These are phyloP conservation scores for Solanum aculeatissimum DNA, from an alignment of 305 asterid species.

Conservation along the genomic window DNA sequence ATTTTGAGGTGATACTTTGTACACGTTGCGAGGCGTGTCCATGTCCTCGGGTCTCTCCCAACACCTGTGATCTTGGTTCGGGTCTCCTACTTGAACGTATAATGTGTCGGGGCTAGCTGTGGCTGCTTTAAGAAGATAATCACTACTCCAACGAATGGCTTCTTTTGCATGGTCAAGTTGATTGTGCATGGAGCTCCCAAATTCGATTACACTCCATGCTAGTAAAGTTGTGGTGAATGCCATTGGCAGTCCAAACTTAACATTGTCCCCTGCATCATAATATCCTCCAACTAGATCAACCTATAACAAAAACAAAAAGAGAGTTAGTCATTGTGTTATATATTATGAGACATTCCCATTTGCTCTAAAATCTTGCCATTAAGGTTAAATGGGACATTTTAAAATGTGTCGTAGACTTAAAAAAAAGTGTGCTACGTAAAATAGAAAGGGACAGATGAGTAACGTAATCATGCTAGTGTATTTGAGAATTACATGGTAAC, in stretches of 20 bases:
- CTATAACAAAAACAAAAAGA: conserved; percentile 11
- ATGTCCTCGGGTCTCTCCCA: conserved; percentile 95
- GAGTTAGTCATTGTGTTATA: background rate
- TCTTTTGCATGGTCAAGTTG: conserved; percentile 37
- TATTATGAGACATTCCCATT: background rate
- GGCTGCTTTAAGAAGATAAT: conserved; percentile 80
- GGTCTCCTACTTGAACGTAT: conserved; percentile 76
- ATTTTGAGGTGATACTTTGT: conserved; percentile 48
- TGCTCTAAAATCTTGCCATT: background rate
- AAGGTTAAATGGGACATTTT: background rate
- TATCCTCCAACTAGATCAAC: conserved; percentile 81
- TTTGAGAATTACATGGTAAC: conserved; percentile 31
- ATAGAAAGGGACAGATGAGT: background rate
- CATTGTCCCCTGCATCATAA: conserved; percentile 86
- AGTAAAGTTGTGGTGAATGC: conserved; percentile 78
- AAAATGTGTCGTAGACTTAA: too few species aligned
- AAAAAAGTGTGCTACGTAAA: background rate
- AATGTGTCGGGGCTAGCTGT: conserved; percentile 46
- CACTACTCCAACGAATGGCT: conserved; percentile 72
- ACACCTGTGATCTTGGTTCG: conserved; percentile 61
- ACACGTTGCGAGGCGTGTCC: conserved; percentile 69
- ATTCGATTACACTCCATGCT: conserved; percentile 80
- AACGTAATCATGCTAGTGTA: background rate
- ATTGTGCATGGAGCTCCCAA: conserved; percentile 39
- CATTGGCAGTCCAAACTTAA: conserved; percentile 82